Base-by-base conservation (phyloP, 805 yeast genomes). In the Huiozyma naganishii region DNA sequence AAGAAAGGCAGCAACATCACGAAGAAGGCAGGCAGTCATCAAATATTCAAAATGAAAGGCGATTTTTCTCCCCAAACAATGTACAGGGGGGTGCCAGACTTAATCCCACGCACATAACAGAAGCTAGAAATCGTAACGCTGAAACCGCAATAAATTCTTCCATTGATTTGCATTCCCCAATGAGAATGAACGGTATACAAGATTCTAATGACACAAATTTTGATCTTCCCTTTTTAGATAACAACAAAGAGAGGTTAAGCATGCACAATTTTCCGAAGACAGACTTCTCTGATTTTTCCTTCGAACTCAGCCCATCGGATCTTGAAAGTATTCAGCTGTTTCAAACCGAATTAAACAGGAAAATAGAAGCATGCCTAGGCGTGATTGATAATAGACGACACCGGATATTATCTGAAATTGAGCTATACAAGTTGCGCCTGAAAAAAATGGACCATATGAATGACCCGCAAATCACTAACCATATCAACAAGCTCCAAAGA, bases 331-430 rank as follows among this genome's bases (percentile, higher is more conserved):
- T 60, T 12, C 46, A 47, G 30, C 36, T 39, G n/a, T 60, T 60
- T 38, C 58, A 59, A 44, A 41, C 48, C 3, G 42, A 48, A 11
- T 45, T 58, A 36, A 54, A 56, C 39, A 47, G 40, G 6, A 60
- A 59, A 41, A 49, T 58, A 6, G 50, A 53, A 34, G 55, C 45
- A 11, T 57, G 53, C 43, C 41, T 59, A 17, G 48, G 45, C 23
- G 49, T 48, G 5, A 56, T 59, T 29, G 63, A 59, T 37, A 48
- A 39, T 10, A 53, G 61, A 44, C 52, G 64, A 41, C 52, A 48
- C 12, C 46, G 42, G 6, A 49, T 58, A 30, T 41, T 52, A 6
- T 50, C 49, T 37, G 59, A 59, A 29, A 50, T 60, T 28, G 57
- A 54, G 29, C 32, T 49, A 8, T 57, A 58, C 39, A 56, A 55